A percentile compares a stretch with the other conserved stretches of the same genome.
These are phyloP conservation scores for Tinospora cordifolia DNA, from an alignment of 164 flowering plant species.

Conservation along the genomic window DNA sequence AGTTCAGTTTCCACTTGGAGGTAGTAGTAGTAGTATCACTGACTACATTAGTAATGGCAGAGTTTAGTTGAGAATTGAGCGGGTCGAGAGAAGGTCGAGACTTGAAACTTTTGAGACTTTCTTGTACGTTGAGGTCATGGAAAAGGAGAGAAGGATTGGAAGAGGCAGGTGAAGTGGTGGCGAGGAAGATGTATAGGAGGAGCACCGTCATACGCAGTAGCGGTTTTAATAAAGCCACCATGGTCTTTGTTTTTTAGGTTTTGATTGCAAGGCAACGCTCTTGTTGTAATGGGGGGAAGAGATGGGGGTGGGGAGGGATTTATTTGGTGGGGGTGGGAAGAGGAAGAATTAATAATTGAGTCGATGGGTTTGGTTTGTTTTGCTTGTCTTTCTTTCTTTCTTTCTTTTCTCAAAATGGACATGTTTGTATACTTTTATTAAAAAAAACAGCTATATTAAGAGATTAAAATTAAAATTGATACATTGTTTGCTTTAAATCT, in stretches of 20 bases:
- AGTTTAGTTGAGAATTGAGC: slow-evolving; percentile 1
- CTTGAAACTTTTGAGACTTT: slow-evolving; percentile 20
- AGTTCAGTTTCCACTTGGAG: slow-evolving; percentile 17
- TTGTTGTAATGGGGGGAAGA: no score
- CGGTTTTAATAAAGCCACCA: not conserved
- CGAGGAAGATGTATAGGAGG: slow-evolving; percentile 9
- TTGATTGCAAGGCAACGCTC: no score
- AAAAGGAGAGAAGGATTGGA: not conserved
- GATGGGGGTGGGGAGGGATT: no score
- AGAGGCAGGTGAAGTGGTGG: slow-evolving; percentile 15
- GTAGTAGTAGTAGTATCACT: not conserved
- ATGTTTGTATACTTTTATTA: no score
- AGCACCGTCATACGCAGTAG: not conserved
- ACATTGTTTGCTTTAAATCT: no score
- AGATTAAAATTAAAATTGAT: no score
- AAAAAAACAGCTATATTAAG: no score
- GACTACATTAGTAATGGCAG: no score
- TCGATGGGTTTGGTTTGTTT: not conserved
- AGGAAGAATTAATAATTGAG: not conserved
- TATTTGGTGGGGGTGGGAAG: not conserved
- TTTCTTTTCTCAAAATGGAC: no score
- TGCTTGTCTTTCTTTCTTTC: not conserved
- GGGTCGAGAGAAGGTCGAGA: not conserved
- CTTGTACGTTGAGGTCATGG: slow-evolving; percentile 36
- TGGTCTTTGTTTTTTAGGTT: no score